Evolutionary conservation across 2,329 filamentous ascomycete genomes (phyloP).

Genomic region (Aspergillus melleus): DNA sequence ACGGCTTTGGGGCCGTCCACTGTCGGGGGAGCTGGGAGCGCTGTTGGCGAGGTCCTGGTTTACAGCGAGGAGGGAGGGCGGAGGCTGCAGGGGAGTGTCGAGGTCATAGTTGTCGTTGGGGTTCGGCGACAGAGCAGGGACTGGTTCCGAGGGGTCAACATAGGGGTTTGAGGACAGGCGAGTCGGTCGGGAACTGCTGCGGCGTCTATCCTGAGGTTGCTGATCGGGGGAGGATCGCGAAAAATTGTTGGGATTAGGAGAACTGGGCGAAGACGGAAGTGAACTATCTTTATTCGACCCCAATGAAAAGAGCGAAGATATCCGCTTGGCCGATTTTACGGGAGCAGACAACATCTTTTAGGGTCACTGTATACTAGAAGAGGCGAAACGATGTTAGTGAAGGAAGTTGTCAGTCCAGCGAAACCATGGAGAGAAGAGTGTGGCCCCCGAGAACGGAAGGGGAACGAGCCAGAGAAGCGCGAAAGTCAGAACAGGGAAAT

Average conservation of each 20-base stretch:
- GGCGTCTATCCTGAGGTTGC: conserved; percentile 23
- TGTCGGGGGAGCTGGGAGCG: conserved; percentile 32
- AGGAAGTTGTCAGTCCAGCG: conserved; percentile 1
- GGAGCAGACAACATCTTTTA: conserved; percentile 43
- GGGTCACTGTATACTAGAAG: conserved; percentile 7
- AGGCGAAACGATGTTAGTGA: conserved; percentile 4
- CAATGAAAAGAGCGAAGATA: conserved; percentile 48
- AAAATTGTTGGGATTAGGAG: conserved; percentile 14
- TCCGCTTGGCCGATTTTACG: conserved; percentile 45
- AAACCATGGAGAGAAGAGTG: conserved; percentile 3
- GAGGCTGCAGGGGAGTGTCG: conserved; percentile 37
- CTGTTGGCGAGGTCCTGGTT: conserved; percentile 39
- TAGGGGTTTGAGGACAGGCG: conserved; percentile 37
- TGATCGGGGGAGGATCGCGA: conserved; percentile 25
- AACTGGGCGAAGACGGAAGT: conserved; percentile 29
- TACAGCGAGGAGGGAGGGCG: conserved; percentile 40
- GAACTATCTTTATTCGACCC: conserved; percentile 37
- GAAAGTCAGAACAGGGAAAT: conserved; percentile 6
- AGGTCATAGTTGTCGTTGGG: conserved; percentile 31
- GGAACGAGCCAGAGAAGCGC: neutral
- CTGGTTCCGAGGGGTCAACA: conserved; percentile 27
- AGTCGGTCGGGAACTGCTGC: conserved; percentile 31
- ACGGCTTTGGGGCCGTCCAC: conserved; percentile 37
- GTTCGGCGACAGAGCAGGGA: conserved; percentile 22
- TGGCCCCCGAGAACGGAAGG: conserved; percentile 1